phyloP scores from a whole-genome alignment of 2,329 filamentous ascomycete genomes.

The Colletotrichum gigasporum region DNA sequence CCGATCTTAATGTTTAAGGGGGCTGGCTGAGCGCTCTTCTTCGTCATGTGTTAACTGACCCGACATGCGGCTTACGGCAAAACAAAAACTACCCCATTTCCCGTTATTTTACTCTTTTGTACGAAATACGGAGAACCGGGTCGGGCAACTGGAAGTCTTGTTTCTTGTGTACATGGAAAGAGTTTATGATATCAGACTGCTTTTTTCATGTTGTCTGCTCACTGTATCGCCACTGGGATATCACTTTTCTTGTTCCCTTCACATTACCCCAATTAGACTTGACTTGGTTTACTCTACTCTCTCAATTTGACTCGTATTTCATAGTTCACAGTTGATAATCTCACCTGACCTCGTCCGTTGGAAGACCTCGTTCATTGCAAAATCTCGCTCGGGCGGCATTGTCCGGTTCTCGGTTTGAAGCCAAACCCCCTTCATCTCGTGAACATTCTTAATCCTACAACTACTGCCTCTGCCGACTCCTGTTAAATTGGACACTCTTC shows the following conservation, averaged over 20 bases:
- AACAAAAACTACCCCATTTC: not conserved
- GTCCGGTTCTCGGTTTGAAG: too few species aligned
- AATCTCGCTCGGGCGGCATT: too few species aligned
- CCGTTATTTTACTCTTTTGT: not conserved
- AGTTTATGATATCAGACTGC: constrained; percentile 19
- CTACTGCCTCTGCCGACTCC: too few species aligned
- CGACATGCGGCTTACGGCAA: not conserved
- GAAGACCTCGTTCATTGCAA: too few species aligned
- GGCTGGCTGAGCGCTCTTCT: not conserved
- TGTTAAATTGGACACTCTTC: too few species aligned
- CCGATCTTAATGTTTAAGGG: not conserved
- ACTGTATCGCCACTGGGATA: not conserved
- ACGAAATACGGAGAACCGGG: constrained; percentile 3
- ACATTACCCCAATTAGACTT: not conserved
- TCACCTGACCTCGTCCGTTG: too few species aligned
- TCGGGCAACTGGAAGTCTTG: not conserved
- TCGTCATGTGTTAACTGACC: not conserved
- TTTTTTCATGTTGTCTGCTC: not conserved
- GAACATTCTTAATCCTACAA: too few species aligned
- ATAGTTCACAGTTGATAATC: not conserved
- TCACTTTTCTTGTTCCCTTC: constrained; percentile 4
- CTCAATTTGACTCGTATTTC: not conserved
- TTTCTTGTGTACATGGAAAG: not conserved
- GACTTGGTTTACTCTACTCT: not conserved
- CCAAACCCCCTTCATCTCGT: too few species aligned